Percentiles rank a stretch among this genome's conserved stretches.
These are phyloP conservation scores for Mucor irregularis DNA, from an alignment of 371 early-diverging fungal species.

Conservation along the genomic window DNA sequence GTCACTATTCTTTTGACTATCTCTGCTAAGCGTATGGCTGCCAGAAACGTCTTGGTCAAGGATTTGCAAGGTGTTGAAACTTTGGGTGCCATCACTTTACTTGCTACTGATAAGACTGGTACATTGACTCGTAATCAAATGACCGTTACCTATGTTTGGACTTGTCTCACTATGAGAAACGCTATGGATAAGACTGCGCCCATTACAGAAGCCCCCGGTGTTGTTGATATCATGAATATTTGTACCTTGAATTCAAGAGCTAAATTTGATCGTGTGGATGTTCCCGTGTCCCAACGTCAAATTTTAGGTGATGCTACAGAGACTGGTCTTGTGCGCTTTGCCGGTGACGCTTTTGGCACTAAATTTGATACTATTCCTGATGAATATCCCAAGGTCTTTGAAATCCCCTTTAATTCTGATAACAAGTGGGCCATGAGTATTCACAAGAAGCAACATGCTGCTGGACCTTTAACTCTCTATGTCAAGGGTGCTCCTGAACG, in stretches of 20 bases:
- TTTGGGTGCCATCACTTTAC: slow-evolving; percentile 90
- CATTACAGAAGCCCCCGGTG: slow-evolving; percentile 48
- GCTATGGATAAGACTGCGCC: slow-evolving; percentile 41
- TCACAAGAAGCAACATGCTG: slow-evolving; percentile 67
- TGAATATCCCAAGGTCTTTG: slow-evolving; percentile 84
- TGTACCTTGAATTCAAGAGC: slow-evolving; percentile 79
- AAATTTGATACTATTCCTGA: slow-evolving; percentile 69
- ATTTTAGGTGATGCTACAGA: slow-evolving; percentile 93
- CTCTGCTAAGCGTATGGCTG: slow-evolving; percentile 94
- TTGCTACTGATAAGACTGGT: slow-evolving; percentile 96
- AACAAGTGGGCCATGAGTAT: slow-evolving; percentile 95
- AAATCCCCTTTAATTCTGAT: slow-evolving; percentile 94
- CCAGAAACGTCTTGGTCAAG: slow-evolving; percentile 88
- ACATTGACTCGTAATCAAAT: slow-evolving; percentile 95
- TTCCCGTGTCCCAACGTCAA: slow-evolving; percentile 55
- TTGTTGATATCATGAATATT: slow-evolving; percentile 71
- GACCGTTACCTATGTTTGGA: slow-evolving; percentile 91
- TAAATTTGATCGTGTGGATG: slow-evolving; percentile 86
- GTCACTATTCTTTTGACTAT: slow-evolving; percentile 89
- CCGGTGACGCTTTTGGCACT: slow-evolving; percentile 56
- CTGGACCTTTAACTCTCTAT: slow-evolving; percentile 71
- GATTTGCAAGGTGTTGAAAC: slow-evolving; percentile 95
- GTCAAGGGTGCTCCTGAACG: slow-evolving; percentile 97
- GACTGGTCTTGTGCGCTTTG: slow-evolving; percentile 83
- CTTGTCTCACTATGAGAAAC: slow-evolving; percentile 63